Evolutionary conservation across 2,329 filamentous ascomycete species (phyloP).

Genomic region (Sclerotinia subarctica): DNA sequence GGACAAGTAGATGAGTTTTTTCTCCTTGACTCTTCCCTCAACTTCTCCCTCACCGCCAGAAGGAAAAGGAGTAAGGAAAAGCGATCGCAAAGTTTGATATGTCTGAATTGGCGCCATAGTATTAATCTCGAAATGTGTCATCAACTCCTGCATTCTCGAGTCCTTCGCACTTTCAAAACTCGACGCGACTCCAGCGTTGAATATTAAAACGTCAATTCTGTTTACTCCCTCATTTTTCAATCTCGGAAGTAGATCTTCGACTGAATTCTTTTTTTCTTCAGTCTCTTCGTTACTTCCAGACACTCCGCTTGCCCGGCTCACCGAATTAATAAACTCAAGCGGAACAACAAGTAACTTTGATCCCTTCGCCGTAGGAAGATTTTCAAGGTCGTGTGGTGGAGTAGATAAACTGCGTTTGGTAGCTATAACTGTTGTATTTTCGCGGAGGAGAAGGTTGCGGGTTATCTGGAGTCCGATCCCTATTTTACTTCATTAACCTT

Average conservation of each 20-base stretch:
- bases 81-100: conserved; percentile 44
- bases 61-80: conserved; percentile 38
- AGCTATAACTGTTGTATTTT: conserved; percentile 43
- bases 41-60: neutral
- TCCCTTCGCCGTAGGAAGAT: neutral
- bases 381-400: conserved; percentile 13
- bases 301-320: no score
- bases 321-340: neutral
- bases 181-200: conserved; percentile 47
- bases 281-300: no score
- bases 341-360: neutral
- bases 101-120: conserved; percentile 44
- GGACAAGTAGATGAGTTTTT: conserved; percentile 43
- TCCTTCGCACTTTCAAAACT: conserved; percentile 35
- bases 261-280: fast-evolving
- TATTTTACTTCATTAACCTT: neutral
- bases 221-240: conserved; percentile 37
- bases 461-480: conserved; percentile 40
- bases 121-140: conserved; percentile 44
- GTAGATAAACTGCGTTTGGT: conserved; percentile 39
- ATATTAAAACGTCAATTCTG: conserved; percentile 49
- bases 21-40: conserved; percentile 27
- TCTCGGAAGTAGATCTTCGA: neutral
- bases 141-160: conserved; percentile 40
- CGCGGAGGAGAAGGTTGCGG: conserved; percentile 39